Base-by-base conservation (phyloP, 305 asterid species). In the Stenogyne calaminthoides region DNA sequence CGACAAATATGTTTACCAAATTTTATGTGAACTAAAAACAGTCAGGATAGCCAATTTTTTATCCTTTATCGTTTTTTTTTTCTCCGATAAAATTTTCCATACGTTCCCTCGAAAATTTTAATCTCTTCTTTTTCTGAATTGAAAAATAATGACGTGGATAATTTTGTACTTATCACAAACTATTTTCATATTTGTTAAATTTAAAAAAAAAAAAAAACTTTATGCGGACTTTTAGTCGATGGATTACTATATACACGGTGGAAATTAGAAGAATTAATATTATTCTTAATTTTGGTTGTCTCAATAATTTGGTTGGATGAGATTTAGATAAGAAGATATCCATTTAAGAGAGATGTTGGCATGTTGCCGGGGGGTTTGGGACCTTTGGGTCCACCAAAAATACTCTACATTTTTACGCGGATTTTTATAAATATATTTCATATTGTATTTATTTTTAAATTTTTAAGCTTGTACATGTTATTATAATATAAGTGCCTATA, bases 321-420 rank as follows among this genome's bases (percentile, higher is more conserved):
- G 88, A 84, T 81, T 75, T 67, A 84, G 92, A 86, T 84, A 83
- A 87, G 89, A 63, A 75, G 77, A 74, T 61, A 67, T 68, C 82
- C 82, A 76, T 59, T 73, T 71, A 78, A 77, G 80, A 80, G 69
- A 76, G 65, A 70, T 73, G 78, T 77, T 64, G 64, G 80, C 77
- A 70, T 73, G 78, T 77, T 64, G 64, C 81, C 77, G 56, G 84
- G 70, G 51, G 37, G 3, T 55, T 69, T 57, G 81, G 88, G 84
- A 19, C 84, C 85, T 55, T 69, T 57, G 81, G 88, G 84, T 25
- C 84, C 85, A 77, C 81, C 75, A 69, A 22, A 3, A 51, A 67
- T 62, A 47, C 47, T 55, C 4, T 57, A 57, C 39, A 49, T 61
- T 20, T 19, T 36, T 71, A 29, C 32, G 19, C n/a, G 34, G 51